phyloP scores from a whole-genome alignment of 2,329 filamentous ascomycete genomes.

The Ceratocystis cubensis region DNA sequence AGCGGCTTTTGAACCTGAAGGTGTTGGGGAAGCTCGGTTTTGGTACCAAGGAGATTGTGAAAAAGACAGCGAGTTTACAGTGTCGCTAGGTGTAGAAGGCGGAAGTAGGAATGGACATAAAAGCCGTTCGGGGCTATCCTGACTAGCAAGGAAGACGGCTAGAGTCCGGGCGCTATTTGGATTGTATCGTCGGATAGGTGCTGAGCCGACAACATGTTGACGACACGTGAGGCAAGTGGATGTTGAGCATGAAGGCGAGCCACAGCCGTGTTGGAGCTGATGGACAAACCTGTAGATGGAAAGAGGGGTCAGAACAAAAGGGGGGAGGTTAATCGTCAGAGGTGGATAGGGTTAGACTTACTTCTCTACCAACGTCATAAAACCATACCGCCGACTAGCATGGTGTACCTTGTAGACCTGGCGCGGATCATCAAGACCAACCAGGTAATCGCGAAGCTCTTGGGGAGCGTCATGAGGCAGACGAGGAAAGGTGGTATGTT shows the following conservation, averaged over 20 bases:
- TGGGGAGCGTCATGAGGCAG: slow-evolving; percentile 48
- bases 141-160: slow-evolving; percentile 66
- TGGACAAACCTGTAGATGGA: slow-evolving; percentile 50
- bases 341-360: slow-evolving; percentile 28
- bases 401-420: slow-evolving; percentile 49
- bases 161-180: slow-evolving; percentile 69
- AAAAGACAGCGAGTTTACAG: slow-evolving; percentile 36
- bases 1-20: slow-evolving; percentile 6
- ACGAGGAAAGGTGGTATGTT: slow-evolving; percentile 45
- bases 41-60: slow-evolving; percentile 25
- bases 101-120: slow-evolving; percentile 47
- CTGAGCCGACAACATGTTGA: slow-evolving; percentile 51
- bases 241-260: slow-evolving; percentile 53
- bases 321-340: slow-evolving; percentile 7
- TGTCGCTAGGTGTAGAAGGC: slow-evolving; percentile 34
- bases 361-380: slow-evolving; percentile 57
- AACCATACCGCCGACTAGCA: slow-evolving; percentile 48
- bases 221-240: slow-evolving; percentile 72
- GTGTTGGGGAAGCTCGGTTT: slow-evolving; percentile 9
- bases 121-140: slow-evolving; percentile 59
- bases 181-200: slow-evolving; percentile 66
- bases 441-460: slow-evolving; percentile 42
- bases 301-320: slow-evolving; percentile 20
- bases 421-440: slow-evolving; percentile 49
- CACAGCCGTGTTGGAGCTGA: slow-evolving; percentile 74